Conservation (phyloP, 208 protist species). For the Acanthamoeba sp. region DNA sequence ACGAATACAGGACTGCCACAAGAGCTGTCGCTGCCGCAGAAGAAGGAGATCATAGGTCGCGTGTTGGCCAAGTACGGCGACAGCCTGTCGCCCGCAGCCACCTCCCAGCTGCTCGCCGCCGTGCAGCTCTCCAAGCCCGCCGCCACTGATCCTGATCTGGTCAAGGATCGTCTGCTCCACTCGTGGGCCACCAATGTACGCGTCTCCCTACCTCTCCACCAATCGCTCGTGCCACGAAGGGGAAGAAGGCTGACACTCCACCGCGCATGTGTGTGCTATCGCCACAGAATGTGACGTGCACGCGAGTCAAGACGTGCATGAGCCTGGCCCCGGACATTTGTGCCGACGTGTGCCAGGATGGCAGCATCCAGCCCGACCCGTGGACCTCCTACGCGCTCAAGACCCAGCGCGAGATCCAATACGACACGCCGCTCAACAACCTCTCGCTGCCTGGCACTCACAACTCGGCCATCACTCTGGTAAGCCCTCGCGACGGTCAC, state of each 20-base stretch:
- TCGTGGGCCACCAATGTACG: conserved; percentile 42
- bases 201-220: background rate
- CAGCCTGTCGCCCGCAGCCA: background rate
- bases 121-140: background rate
- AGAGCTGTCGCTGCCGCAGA: background rate
- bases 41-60: background rate
- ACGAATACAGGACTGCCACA: background rate
- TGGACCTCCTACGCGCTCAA: background rate
- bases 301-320: conserved; percentile 8
- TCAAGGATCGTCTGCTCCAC: conserved; percentile 29
- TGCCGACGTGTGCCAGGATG: conserved; percentile 7
- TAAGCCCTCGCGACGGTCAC: background rate
- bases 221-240: background rate
- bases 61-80: background rate
- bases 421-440: conserved; percentile 28
- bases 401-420: conserved; percentile 29
- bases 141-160: background rate
- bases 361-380: conserved; percentile 3
- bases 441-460: conserved; percentile 10
- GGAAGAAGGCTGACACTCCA: background rate
- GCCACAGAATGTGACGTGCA: conserved; percentile 21
- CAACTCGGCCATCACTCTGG: conserved; percentile 42
- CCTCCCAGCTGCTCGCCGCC: background rate
- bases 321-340: background rate
- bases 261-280: too few species aligned